phyloP scores from a whole-genome alignment of 495 filamentous ascomycete species.

The Pseudotulostoma volvatum region DNA sequence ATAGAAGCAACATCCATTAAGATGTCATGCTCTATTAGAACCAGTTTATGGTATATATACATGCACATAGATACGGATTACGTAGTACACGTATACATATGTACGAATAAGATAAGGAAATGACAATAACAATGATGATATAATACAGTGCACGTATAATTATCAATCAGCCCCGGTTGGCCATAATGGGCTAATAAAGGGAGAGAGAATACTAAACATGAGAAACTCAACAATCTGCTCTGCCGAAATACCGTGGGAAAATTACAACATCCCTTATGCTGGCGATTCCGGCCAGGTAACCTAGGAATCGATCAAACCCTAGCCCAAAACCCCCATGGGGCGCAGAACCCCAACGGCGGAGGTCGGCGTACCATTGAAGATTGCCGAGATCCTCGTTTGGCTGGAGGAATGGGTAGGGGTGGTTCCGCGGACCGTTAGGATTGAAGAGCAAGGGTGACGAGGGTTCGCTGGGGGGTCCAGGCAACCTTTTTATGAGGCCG shows the following conservation, averaged over 20 bases:
- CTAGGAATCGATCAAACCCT: conserved; percentile 79
- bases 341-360: conserved; percentile 81
- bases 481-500: conserved; percentile 27
- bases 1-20: too few relatives aligned
- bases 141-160: too few relatives aligned
- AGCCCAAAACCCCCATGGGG: conserved; percentile 95
- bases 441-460: background rate
- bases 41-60: too few relatives aligned
- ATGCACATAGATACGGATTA: too few relatives aligned
- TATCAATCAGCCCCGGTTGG: too few relatives aligned
- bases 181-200: too few relatives aligned
- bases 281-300: conserved; percentile 67
- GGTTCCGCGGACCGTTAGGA: conserved; percentile 1
- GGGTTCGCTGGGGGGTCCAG: conserved; percentile 6
- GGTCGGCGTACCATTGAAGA: conserved; percentile 86
- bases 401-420: conserved; percentile 22
- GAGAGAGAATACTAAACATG: too few relatives aligned
- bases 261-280: conserved; percentile 77
- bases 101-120: too few relatives aligned
- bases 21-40: too few relatives aligned
- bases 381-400: conserved; percentile 32
- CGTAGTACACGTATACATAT: too few relatives aligned
- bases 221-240: conserved; percentile 77
- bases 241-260: conserved; percentile 82
- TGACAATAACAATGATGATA: too few relatives aligned